phyloP scores from a whole-genome alignment of 2,329 filamentous ascomycete species.

The Thermomyces lanuginosus region DNA sequence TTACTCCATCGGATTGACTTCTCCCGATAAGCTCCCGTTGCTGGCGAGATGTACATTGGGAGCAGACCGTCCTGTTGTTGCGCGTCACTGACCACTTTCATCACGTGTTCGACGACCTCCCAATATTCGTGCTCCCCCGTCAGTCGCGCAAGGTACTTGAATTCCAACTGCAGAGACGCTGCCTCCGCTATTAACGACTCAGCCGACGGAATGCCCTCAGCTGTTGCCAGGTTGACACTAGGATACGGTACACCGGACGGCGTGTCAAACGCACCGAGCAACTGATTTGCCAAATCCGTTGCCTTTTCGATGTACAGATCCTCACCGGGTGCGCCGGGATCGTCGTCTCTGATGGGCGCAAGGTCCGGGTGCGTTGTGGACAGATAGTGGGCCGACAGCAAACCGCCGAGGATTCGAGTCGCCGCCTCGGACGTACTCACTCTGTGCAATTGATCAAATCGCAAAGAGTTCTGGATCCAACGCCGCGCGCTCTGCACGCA shows the following conservation, averaged over 20 bases:
- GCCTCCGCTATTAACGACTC: slow-evolving; percentile 90
- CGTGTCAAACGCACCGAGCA: slow-evolving; percentile 78
- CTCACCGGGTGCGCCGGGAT: slow-evolving; percentile 57
- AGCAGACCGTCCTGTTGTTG: slow-evolving; percentile 64
- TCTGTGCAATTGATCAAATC: slow-evolving; percentile 83
- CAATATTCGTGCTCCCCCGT: slow-evolving; percentile 88
- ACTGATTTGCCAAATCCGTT: slow-evolving; percentile 72
- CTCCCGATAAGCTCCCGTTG: slow-evolving; percentile 61
- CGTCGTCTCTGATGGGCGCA: slow-evolving; percentile 56
- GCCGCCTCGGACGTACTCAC: slow-evolving; percentile 16
- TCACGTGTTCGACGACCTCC: slow-evolving; percentile 80
- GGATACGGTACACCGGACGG: slow-evolving; percentile 75
- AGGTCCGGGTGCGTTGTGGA: slow-evolving; percentile 67
- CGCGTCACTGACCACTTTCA: slow-evolving; percentile 77
- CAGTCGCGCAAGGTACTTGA: slow-evolving; percentile 90
- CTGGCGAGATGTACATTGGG: slow-evolving; percentile 77
- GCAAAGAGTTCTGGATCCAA: slow-evolving; percentile 68
- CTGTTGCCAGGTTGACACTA: slow-evolving; percentile 71
- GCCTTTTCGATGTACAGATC: slow-evolving; percentile 95
- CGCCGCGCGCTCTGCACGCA: slow-evolving; percentile 69
- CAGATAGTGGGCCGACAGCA: slow-evolving; percentile 49
- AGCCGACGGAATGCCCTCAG: slow-evolving; percentile 62
- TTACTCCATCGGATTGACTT: slow-evolving; percentile 77
- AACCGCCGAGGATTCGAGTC: slow-evolving; percentile 15
- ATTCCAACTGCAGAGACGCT: slow-evolving; percentile 80